Evolutionary conservation across 768 basidiomycete species (phyloP), one percentile per base, ranked within the genome.

Genomic region (Xerocomellus amylosporus): DNA sequence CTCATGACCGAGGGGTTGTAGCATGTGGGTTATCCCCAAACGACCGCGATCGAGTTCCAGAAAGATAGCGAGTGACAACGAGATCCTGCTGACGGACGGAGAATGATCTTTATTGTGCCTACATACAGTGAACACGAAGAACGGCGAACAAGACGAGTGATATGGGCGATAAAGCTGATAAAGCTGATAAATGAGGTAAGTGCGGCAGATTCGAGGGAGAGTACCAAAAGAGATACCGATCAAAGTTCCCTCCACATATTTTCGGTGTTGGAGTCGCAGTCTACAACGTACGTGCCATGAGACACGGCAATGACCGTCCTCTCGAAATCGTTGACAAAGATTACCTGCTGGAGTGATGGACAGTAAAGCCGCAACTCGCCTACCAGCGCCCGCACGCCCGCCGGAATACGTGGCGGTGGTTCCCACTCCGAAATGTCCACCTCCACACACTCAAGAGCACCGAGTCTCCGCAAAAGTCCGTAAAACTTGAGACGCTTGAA

Each of bases 301-400:
- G 68, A 74, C 40, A 79, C 74, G n/a, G 61, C 20, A 31, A 70
- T 12, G 30, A 81, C 76, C 19, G 74, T 83, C 61, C 83, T 75
- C 55, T 86, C 83, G 62, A 85, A 83, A 36, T 86, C 77, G 52
- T 79, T 74, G 46, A 87, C 83, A 58, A 86, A 87, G n/a, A 87
- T 72, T 7, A 85, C 75, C 20, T 74, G 74, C 9, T 60, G 61
- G 28, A 86, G 70, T 1, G 75, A 75, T 6, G 81, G 78, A 56
- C 77, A 80, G 60, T 87, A 88, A 10, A 87, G 69, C 38, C 80
- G 77, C 46, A 88, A 69, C 67, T 88, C 86, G 50, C 75, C 76
- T 4, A 79, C 78, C 8, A 88, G 71, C 3, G 84, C 83, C 20
- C 83, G 79, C 39, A 85, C 66, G 4, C 84, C 85, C 8, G 77